A percentile compares a stretch with the other conserved stretches of the same genome.
Evolutionary conservation across 2,329 filamentous ascomycete genomes (phyloP).

Genomic region (Corinectria fuckeliana): DNA sequence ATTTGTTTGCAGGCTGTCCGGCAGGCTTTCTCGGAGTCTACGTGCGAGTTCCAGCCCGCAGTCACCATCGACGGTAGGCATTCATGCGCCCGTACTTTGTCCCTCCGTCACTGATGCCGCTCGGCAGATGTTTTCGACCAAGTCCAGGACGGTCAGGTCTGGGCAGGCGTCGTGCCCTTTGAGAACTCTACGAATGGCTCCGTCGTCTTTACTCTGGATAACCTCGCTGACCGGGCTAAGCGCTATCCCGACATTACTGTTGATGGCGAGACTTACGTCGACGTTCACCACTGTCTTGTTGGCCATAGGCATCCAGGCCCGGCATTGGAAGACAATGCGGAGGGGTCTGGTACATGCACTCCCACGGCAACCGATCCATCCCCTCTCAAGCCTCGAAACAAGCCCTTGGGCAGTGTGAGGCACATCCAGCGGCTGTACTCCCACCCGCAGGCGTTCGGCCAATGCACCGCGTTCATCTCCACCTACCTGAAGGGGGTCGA

Average conservation of each 20-base stretch:
- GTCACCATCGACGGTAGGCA: conserved; percentile 56
- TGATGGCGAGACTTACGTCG: conserved; percentile 83
- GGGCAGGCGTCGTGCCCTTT: conserved; percentile 86
- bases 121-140: conserved; percentile 76
- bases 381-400: conserved; percentile 52
- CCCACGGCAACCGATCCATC: conserved; percentile 55
- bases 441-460: conserved; percentile 94
- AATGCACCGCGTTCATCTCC: conserved; percentile 80
- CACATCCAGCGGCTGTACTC: conserved; percentile 82
- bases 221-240: conserved; percentile 76
- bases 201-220: conserved; percentile 88
- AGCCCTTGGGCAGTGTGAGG: conserved; percentile 58
- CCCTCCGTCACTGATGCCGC: conserved; percentile 16
- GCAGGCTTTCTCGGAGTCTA: conserved; percentile 54
- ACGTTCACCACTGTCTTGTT: conserved; percentile 87
- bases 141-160: conserved; percentile 70
- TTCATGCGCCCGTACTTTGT: neutral
- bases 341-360: conserved; percentile 54
- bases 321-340: conserved; percentile 37
- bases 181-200: conserved; percentile 96
- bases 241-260: conserved; percentile 74
- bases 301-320: conserved; percentile 52
- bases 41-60: conserved; percentile 58
- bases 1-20: conserved; percentile 50
- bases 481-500: conserved; percentile 76